Evolutionary conservation across 2,329 filamentous ascomycete genomes (phyloP).

Genomic region (Lasiodiplodia gonubiensis): DNA sequence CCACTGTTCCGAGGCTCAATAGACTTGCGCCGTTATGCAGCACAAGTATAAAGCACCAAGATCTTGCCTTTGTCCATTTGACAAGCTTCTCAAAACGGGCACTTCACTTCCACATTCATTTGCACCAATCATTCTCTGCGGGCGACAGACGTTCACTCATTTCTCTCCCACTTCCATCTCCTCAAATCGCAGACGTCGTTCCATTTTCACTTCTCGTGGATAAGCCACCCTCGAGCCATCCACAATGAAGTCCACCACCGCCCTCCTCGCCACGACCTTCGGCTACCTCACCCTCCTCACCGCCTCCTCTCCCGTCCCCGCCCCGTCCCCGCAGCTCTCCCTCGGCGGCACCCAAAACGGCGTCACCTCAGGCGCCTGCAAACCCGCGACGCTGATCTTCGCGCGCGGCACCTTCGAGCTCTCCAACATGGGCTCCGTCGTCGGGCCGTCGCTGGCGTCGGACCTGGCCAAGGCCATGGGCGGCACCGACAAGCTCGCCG

Average conservation of each 20-base stretch:
- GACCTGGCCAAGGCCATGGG: constrained; percentile 51
- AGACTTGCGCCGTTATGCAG: not conserved
- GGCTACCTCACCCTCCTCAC: not conserved
- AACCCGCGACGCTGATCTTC: constrained; percentile 58
- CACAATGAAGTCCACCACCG: constrained; percentile 1
- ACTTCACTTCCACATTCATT: not conserved
- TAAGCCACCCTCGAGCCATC: not conserved
- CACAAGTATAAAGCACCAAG: not conserved
- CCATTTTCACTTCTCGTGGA: too few relatives aligned
- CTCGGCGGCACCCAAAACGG: constrained; percentile 37
- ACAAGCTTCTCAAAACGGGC: not conserved
- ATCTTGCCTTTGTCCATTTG: not conserved
- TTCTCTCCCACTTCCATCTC: not conserved
- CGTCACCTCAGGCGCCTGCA: constrained; percentile 30
- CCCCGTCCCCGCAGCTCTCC: constrained; percentile 5
- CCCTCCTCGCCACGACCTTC: not conserved
- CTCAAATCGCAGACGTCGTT: not conserved
- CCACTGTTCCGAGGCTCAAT: not conserved
- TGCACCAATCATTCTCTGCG: too few relatives aligned
- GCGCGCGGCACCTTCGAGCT: constrained; percentile 62
- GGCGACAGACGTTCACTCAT: not conserved
- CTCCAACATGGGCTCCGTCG: constrained; percentile 58
- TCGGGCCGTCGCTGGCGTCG: constrained; percentile 59
- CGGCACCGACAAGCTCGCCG: constrained; percentile 50
- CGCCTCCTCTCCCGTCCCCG: not conserved